These are phyloP conservation scores for Ziziphus jujuba DNA, from an alignment of 306 rosid species.

Conservation along the genomic window DNA sequence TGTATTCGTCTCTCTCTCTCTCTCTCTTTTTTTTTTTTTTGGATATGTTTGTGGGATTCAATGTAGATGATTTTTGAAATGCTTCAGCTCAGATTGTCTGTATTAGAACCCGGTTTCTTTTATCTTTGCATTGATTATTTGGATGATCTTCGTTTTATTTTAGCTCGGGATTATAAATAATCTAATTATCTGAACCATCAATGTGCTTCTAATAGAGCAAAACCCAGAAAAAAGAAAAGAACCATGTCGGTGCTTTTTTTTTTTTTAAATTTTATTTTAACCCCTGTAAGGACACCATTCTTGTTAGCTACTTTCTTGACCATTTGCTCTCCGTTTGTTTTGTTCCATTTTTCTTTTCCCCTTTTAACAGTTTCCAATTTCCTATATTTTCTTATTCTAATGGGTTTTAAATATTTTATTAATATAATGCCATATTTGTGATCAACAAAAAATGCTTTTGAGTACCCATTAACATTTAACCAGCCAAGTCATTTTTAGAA, in stretches of 20 bases:
- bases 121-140: not conserved
- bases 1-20: not conserved
- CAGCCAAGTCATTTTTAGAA: no score
- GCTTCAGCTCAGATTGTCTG: conserved; percentile 4
- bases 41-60: not conserved
- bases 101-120: not conserved
- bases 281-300: conserved; percentile 4
- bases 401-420: no score
- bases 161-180: not conserved
- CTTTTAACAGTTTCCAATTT: not conserved
- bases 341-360: not conserved
- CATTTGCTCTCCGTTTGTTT: not conserved
- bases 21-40: not conserved
- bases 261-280: no score
- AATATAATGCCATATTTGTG: no score
- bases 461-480: no score
- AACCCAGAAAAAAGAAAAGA: not conserved
- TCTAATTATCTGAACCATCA: not conserved
- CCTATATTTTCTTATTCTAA: not conserved
- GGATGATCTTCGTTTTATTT: conserved; percentile 21
- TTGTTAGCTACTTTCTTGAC: conserved; percentile 9
- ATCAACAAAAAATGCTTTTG: no score
- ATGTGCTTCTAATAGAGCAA: not conserved
- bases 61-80: not conserved
- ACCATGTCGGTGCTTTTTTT: conserved; percentile 42